Conservation (phyloP, 2,329 filamentous ascomycete species). For the Diplodia intermedia region DNA sequence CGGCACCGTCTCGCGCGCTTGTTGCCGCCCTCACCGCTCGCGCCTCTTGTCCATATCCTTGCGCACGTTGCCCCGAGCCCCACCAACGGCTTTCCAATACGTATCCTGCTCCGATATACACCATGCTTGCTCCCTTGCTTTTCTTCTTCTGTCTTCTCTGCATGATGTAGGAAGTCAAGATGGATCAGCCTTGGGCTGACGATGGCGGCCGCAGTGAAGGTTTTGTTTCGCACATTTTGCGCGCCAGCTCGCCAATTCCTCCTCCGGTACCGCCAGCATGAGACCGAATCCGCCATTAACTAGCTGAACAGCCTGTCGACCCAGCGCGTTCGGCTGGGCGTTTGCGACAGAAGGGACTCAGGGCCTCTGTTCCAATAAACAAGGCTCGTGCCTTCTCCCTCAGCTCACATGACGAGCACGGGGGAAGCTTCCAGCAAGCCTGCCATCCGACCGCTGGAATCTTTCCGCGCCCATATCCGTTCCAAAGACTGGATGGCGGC, state of each 20-base stretch:
- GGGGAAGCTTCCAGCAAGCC: conserved; percentile 34
- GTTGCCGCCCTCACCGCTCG: not conserved
- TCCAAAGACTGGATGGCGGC: conserved; percentile 34
- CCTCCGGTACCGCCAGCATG: not conserved
- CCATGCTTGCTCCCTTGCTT: no score
- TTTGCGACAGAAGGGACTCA: not conserved
- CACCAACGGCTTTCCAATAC: not conserved
- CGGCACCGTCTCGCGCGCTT: no score
- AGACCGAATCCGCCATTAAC: not conserved
- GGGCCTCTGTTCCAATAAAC: no score
- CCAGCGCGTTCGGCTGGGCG: not conserved
- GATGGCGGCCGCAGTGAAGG: not conserved
- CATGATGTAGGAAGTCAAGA: not conserved
- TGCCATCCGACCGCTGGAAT: conserved; percentile 34
- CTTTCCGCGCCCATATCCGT: conserved; percentile 34
- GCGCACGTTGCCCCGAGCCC: not conserved
- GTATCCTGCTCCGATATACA: not conserved
- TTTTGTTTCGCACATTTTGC: not conserved
- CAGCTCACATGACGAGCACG: conserved; percentile 37
- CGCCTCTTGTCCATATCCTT: no score
- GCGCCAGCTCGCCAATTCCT: not conserved
- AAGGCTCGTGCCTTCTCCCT: not conserved
- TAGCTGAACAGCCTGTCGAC: not conserved
- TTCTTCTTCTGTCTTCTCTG: no score
- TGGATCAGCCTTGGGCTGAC: not conserved